Conservation (phyloP, 2,329 filamentous ascomycete genomes). For the Talaromyces sp. region DNA sequence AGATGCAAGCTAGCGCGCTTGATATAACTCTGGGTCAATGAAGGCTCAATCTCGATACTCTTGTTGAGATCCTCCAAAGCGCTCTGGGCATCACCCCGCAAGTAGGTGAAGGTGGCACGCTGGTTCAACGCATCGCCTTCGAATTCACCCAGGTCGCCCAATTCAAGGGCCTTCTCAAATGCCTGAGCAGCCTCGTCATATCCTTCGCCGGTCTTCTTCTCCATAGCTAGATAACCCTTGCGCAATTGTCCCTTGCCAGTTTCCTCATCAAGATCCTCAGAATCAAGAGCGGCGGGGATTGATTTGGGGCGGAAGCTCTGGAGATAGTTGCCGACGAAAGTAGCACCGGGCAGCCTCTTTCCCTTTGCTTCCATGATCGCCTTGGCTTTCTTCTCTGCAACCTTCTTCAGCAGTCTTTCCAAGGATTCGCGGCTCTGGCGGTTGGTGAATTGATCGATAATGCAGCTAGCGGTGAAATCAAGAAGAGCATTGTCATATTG, state of each 20-base stretch:
- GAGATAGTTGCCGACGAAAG: constrained; percentile 97
- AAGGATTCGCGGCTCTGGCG: constrained; percentile 84
- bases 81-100: constrained; percentile 80
- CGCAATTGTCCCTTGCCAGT: constrained; percentile 84
- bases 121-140: constrained; percentile 95
- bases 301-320: constrained; percentile 91
- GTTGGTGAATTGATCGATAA: constrained; percentile 96
- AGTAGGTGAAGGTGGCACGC: constrained; percentile 91
- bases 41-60: constrained; percentile 85
- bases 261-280: constrained; percentile 73
- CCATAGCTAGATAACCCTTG: constrained; percentile 75
- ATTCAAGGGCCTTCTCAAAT: constrained; percentile 84
- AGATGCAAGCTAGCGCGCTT: constrained; percentile 98
- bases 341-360: constrained; percentile 88
- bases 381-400: constrained; percentile 91
- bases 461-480: constrained; percentile 98
- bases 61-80: constrained; percentile 85
- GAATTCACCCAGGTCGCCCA: constrained; percentile 74
- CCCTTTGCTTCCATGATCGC: constrained; percentile 76
- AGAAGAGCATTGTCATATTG: constrained; percentile 91
- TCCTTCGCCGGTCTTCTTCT: constrained; percentile 82
- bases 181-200: constrained; percentile 84
- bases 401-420: constrained; percentile 91
- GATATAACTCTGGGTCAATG: constrained; percentile 93
- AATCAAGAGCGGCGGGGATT: constrained; percentile 77